Base-by-base conservation (phyloP, 352 stramenopile genomes). In the Phytophthora multivora region DNA sequence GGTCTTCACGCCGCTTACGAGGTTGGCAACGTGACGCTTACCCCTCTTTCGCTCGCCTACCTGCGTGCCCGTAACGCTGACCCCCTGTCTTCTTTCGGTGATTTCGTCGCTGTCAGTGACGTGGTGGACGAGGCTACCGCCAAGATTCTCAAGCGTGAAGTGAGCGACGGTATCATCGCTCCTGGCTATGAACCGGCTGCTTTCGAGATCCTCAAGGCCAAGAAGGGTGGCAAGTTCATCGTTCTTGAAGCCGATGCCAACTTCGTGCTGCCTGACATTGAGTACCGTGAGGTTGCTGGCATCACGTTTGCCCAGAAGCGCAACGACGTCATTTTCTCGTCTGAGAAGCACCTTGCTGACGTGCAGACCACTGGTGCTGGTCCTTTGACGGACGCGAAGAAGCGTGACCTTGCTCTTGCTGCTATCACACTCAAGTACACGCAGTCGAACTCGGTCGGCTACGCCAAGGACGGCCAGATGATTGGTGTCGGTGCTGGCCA, bases 371-470 rank as follows among this genome's bases (percentile, higher is more conserved):
- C 86, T 15, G 82, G 91, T 11, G 83, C 79, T 4, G 80, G 88
- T 35, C 81, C 89, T 41, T 71, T 99, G 5, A 87, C 88, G 16
- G 88, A 97, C 21, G 91, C 87, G 46, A 97, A 97, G 51, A 93
- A 98, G 72, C 91, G 97, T 49, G 98, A 99, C 74, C 83, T 99
- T 51, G 96, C 98, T 58, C 86, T 99, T 25, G 98, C 97, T n/a
- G 97, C 93, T 46, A 99, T 99, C 75, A 98, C 97, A 58, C 83
- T 99, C 71, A 99, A 99, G 89, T 99, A 99, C 85, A 99, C 98
- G 53, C 97, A 99, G 85, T 97, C 80, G 47, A 99, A 99, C 88
- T 98, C 90, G 33, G 97, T 99, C 10, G 98, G 96, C 8, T 99
- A 99, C 80, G 97, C 97, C 48, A 98, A 98, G 80, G 93, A 99